Evolutionary conservation across 371 early-diverging fungal species (phyloP), one percentile per base, ranked within the genome.

Genomic region (Mortierella sp.): DNA sequence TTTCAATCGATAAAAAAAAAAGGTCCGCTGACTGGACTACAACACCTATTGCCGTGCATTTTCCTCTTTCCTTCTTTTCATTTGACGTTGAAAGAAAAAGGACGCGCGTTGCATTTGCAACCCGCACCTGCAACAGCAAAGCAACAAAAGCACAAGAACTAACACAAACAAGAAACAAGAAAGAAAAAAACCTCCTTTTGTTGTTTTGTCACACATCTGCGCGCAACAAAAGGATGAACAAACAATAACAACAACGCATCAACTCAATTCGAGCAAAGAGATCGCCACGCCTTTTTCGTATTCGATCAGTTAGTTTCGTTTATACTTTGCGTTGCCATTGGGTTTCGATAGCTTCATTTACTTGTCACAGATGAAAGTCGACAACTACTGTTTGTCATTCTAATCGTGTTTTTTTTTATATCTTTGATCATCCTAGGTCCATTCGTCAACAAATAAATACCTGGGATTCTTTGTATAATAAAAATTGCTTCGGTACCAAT

Each of bases 81-180:
- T 60, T 60, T 19, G 60, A 28, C 31, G 16, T 60, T 31, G 19
- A 60, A 60, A 26, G 58, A 57, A 31, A 60, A 60, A 60, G 58
- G 60, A 60, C 60, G 60, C 60, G 60, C 60, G 60, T 60, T 60
- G 60, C 60, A 31, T 60, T 14, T 31, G 31, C 4, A 48, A 48
- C 48, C 48, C 5, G 48, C 48, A 48, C 14, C 14, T 48, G 48
- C 48, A 2, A 48, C 48, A 48, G 9, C 48, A 48, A 48, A 1
- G 14, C 9, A 48, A 38, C 42, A 8, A 48, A 48, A 48, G 9
- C 9, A 8, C 48, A 48, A 48, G 42, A 1, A 38, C 42, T n/a
- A n/a, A n/a, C n/a, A n/a, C n/a, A n/a, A 38, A 38, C 42, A 38
- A 5, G 42, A 38, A 38, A 57, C 26, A 26, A 57, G n/a, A 57